phyloP scores from a whole-genome alignment of 768 basidiomycete genomes.

The Macrolepiota dolichaula region DNA sequence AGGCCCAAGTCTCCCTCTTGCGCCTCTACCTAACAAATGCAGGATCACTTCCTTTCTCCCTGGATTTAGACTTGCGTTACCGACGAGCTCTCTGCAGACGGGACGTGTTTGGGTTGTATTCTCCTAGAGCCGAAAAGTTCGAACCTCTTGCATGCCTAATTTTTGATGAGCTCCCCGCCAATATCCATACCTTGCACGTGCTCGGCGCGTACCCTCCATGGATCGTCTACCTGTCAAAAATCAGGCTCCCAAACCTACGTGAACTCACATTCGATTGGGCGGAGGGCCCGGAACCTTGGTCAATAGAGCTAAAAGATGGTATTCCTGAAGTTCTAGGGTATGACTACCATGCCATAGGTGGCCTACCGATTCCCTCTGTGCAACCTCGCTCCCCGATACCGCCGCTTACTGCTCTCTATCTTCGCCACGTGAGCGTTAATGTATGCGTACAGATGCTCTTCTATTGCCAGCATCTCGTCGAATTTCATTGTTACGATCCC shows the following conservation, averaged over 20 bases:
- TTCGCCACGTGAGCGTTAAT: neutral
- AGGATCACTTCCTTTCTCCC: neutral
- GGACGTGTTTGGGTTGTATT: neutral
- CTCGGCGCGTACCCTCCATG: neutral
- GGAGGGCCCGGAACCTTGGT: neutral
- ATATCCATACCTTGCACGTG: neutral
- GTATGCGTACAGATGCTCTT: neutral
- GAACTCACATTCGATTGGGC: neutral
- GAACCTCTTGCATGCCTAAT: neutral
- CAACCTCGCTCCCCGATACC: neutral
- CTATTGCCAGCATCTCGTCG: neutral
- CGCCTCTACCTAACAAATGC: neutral
- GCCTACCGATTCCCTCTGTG: too few species aligned
- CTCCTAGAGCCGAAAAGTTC: neutral
- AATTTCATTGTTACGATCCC: neutral
- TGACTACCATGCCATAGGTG: neutral
- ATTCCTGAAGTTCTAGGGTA: neutral
- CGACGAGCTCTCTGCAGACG: too few species aligned
- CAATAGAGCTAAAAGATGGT: neutral
- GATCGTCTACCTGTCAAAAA: neutral
- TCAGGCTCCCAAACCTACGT: neutral
- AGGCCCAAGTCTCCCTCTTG: slow-evolving; percentile 1
- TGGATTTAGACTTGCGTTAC: neutral
- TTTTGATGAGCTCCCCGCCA: neutral
- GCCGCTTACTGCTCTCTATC: neutral